These are phyloP conservation scores for Suhomyces kunorum DNA, from an alignment of 1,139 yeast species.

Conservation along the genomic window DNA sequence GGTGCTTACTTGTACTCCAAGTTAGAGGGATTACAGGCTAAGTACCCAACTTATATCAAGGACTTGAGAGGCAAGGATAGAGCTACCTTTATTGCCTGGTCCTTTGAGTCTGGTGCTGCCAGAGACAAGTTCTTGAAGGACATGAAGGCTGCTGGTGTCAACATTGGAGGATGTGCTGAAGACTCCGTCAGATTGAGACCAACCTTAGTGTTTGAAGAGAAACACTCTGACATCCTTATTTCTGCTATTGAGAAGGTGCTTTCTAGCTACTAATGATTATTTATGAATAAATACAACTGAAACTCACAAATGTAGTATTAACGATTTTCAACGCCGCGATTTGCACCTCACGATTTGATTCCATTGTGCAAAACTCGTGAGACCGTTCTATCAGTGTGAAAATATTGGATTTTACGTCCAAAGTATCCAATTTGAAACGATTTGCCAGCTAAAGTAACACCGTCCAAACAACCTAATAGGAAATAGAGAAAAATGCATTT, in stretches of 20 bases:
- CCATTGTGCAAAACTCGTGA: too few species aligned
- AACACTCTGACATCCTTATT: slow-evolving; percentile 70
- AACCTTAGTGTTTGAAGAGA: slow-evolving; percentile 68
- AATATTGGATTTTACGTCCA: too few species aligned
- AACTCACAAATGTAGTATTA: not conserved
- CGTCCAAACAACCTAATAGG: too few species aligned
- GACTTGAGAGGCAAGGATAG: slow-evolving; percentile 73
- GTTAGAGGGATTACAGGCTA: slow-evolving; percentile 50
- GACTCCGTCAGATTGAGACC: slow-evolving; percentile 77
- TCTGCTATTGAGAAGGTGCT: slow-evolving; percentile 51
- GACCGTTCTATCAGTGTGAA: too few species aligned
- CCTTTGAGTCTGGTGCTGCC: slow-evolving; percentile 50
- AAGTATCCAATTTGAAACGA: too few species aligned
- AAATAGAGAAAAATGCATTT: too few species aligned
- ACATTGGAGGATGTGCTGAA: slow-evolving; percentile 82
- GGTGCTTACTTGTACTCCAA: slow-evolving; percentile 63
- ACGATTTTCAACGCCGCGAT: too few species aligned
- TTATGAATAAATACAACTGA: not conserved
- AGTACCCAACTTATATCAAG: slow-evolving; percentile 52
- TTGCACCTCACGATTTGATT: too few species aligned
- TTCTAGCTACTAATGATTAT: slow-evolving; percentile 29
- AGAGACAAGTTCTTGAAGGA: slow-evolving; percentile 61
- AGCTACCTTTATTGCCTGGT: slow-evolving; percentile 83
- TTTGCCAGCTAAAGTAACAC: too few species aligned
- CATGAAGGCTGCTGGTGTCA: slow-evolving; percentile 64